Evolutionary conservation across 1,284 basidiomycete species (phyloP).

Genomic region (Boletus calvinii): DNA sequence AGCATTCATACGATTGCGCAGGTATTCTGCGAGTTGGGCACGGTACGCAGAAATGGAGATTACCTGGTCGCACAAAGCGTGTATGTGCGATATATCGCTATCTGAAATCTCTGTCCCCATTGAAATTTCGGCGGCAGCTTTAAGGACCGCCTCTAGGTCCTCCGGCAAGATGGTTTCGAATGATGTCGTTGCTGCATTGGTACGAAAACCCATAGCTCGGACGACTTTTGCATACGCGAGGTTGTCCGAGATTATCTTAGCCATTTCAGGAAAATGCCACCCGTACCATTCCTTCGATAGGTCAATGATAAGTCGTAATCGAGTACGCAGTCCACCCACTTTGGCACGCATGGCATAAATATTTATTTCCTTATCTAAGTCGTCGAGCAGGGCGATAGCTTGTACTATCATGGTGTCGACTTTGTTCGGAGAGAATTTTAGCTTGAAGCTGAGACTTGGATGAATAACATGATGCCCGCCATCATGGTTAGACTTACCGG

Average conservation of each 20-base stretch:
- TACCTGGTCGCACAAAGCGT: conserved; percentile 95
- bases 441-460: conserved; percentile 75
- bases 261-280: conserved; percentile 99
- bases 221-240: conserved; percentile 94
- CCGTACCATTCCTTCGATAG: conserved; percentile 94
- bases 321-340: conserved; percentile 45
- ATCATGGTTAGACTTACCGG: conserved; percentile 47
- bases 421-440: conserved; percentile 99
- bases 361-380: conserved; percentile 99
- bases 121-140: conserved; percentile 91
- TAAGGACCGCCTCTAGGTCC: conserved; percentile 89
- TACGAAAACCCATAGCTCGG: conserved; percentile 90
- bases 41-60: conserved; percentile 95
- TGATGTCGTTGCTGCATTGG: conserved; percentile 84
- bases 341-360: conserved; percentile 99
- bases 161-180: conserved; percentile 92
- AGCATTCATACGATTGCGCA: conserved; percentile 95
- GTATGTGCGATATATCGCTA: conserved; percentile 92
- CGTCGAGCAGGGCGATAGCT: conserved; percentile 97
- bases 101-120: conserved; percentile 99
- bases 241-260: conserved; percentile 97
- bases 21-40: conserved; percentile 90
- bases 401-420: conserved; percentile 99
- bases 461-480: conserved; percentile 14
- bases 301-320: conserved; percentile 4